phyloP scores from a whole-genome alignment of 2,329 filamentous ascomycete species.

The Fusarium palustre region DNA sequence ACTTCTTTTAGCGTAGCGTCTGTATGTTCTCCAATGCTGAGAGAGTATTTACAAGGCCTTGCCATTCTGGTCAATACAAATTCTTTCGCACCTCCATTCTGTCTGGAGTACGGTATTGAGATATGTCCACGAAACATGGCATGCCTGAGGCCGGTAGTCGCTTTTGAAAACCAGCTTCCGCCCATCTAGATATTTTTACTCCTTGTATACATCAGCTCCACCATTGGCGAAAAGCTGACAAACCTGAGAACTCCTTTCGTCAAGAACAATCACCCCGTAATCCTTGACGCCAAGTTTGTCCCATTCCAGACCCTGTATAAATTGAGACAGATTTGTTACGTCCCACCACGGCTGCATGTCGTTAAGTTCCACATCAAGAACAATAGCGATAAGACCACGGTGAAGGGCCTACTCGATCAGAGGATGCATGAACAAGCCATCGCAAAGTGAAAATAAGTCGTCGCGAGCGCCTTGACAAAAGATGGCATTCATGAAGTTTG shows the following conservation, averaged over 20 bases:
- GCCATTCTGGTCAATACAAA: too few species aligned
- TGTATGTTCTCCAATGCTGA: not conserved
- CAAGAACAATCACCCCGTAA: not conserved
- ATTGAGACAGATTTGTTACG: not conserved
- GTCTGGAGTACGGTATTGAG: not conserved
- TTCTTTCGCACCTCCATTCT: not conserved
- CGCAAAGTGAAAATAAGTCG: not conserved
- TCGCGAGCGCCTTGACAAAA: not conserved
- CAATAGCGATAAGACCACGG: not conserved
- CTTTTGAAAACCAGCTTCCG: not conserved
- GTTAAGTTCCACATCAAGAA: not conserved
- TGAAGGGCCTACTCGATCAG: not conserved
- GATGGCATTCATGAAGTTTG: not conserved
- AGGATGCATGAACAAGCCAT: not conserved
- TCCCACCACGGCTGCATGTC: not conserved
- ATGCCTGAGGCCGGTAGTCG: not conserved
- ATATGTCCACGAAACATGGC: not conserved
- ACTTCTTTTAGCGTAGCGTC: too few species aligned
- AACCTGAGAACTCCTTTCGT: not conserved
- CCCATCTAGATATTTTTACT: accelerated
- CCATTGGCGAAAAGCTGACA: not conserved
- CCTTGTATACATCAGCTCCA: not conserved
- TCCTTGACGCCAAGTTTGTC: accelerated
- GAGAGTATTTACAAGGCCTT: not conserved
- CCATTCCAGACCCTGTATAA: not conserved